Base-by-base conservation (phyloP, 345 rosid genomes). In the Linum usitatissimum region DNA sequence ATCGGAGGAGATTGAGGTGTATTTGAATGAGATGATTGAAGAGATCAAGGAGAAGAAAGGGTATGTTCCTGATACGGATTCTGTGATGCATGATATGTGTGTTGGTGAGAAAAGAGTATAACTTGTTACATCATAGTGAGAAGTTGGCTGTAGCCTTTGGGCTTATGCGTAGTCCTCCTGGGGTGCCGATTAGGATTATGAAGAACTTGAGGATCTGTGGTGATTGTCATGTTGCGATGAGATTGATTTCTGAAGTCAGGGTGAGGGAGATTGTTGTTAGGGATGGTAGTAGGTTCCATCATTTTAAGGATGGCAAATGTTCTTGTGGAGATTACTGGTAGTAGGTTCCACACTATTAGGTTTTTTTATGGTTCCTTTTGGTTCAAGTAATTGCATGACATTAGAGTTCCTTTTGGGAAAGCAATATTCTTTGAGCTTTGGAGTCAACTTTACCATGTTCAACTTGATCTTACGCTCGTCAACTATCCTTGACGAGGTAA, bases 11-110 rank as follows among this genome's bases (percentile, higher is more conserved):
- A 87, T 92, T 39, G 80, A 85, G 61, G 61, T 68, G 5, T 92
- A 84, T 64, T 56, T 92, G 45, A 77, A 79, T 63, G 88, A 79
- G 28, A 70, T 89, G 28, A 81, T 77, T 2, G 64, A 68, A 9
- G 90, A 89, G 77, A 77, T 89, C 84, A 87, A 85, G 79, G 14
- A 74, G 63, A 70, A 56, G 0, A 45, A 45, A 45, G 94, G 97
- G 17, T 89, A 89, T 60, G 81, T 73, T 34, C 91, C 98, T 9
- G 88, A 84, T 61, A 81, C 82, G 3, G 61, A 34, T 45, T 65
- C 67, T 17, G 70, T 68, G 55, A 12, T 49, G 30, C 59, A 55
- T 28, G 59, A 55, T 14, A 55, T 55, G 59, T 9, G 30, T 6
- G 30, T 18, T 18, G 59, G 18, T 9, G 59, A 55, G 30, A 55